Evolutionary conservation across 805 yeast genomes (phyloP).

Genomic region (Alloascoidea africana): DNA sequence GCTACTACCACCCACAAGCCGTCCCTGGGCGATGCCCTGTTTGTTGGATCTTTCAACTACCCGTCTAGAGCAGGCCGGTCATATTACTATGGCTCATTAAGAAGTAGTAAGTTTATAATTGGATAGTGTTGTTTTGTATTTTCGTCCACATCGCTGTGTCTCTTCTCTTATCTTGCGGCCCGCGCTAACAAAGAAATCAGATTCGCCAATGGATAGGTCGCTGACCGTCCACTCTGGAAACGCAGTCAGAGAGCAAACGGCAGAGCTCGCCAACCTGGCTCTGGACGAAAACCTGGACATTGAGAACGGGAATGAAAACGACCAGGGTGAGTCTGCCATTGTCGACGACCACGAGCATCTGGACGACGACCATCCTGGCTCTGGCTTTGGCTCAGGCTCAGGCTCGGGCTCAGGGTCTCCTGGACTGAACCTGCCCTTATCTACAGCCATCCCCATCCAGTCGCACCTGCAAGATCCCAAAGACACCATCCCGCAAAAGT

Average conservation of each 20-base stretch:
- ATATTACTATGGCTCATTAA: background rate
- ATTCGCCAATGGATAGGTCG: background rate
- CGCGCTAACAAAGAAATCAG: background rate
- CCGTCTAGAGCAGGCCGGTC: background rate
- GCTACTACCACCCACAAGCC: too few relatives aligned
- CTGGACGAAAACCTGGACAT: conserved; percentile 5
- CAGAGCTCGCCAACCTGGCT: conserved; percentile 9
- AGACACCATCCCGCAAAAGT: too few relatives aligned
- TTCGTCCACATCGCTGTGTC: background rate
- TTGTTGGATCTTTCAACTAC: too few relatives aligned
- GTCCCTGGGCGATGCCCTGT: background rate
- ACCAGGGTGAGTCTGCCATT: conserved; percentile 6
- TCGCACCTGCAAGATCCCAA: too few relatives aligned
- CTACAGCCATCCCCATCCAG: background rate
- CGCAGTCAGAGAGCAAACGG: conserved; percentile 8
- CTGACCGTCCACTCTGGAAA: conserved; percentile 1
- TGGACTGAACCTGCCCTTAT: background rate
- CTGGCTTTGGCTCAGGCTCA: conserved; percentile 5
- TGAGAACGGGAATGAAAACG: too few relatives aligned
- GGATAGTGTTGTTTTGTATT: background rate
- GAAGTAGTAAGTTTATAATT: background rate
- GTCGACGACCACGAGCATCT: conserved; percentile 4
- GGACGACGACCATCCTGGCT: conserved; percentile 5
- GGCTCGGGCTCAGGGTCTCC: conserved; percentile 5
- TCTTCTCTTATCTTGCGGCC: background rate